Evolutionary conservation across 805 yeast species (phyloP).

Genomic region (Candida hispaniensis): DNA sequence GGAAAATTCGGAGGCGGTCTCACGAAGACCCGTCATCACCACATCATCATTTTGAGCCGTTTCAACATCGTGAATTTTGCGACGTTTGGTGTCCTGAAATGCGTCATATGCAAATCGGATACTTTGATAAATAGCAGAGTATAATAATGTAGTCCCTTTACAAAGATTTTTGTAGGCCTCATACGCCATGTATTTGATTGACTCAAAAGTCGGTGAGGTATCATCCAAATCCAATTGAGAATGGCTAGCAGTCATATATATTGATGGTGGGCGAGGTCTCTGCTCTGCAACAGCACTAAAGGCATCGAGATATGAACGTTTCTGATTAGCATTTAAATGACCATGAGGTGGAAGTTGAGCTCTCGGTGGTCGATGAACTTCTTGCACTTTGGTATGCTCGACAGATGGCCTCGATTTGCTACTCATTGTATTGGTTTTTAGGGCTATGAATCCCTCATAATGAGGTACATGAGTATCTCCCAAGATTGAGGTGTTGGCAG

Average conservation of each 20-base stretch:
- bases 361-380: too few relatives aligned
- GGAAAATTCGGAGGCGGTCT: too few relatives aligned
- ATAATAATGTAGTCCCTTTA: conserved; percentile 12
- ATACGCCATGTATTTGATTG: conserved; percentile 7
- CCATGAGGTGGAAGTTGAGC: conserved; percentile 12
- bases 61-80: conserved; percentile 2
- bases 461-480: too few relatives aligned
- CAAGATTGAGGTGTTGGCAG: too few relatives aligned
- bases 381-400: too few relatives aligned
- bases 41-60: too few relatives aligned
- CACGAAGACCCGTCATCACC: too few relatives aligned
- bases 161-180: conserved; percentile 14
- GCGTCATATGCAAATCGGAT: conserved; percentile 9
- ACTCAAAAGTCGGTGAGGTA: conserved; percentile 9
- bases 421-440: too few relatives aligned
- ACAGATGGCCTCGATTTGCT: too few relatives aligned
- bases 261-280: neutral
- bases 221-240: conserved; percentile 11
- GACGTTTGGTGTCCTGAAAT: conserved; percentile 6
- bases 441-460: too few relatives aligned
- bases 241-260: too few relatives aligned
- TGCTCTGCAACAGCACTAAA: conserved; percentile 4
- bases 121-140: conserved; percentile 3
- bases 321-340: conserved; percentile 5
- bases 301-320: conserved; percentile 12